These are phyloP conservation scores for Xerocomus brunneocitrinus DNA, from an alignment of 768 basidiomycete species.

Conservation along the genomic window DNA sequence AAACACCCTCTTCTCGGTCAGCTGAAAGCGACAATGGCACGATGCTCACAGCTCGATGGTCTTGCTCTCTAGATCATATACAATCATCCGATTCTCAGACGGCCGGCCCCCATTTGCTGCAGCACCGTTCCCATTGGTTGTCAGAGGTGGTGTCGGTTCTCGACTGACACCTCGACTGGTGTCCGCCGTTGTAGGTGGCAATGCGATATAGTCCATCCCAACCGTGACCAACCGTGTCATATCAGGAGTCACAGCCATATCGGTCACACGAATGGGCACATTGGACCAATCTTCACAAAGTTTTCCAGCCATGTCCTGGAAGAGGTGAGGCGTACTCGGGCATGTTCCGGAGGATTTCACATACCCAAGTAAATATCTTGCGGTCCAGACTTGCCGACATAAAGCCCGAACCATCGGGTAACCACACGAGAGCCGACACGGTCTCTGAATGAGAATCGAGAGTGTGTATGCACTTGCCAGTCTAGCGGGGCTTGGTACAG, in stretches of 20 bases:
- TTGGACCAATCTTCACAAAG: constrained; percentile 64
- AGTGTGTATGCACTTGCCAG: constrained; percentile 63
- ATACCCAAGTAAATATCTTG: constrained; percentile 79
- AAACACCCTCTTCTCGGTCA: constrained; percentile 8
- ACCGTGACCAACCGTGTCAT: constrained; percentile 79
- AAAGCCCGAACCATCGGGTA: constrained; percentile 86
- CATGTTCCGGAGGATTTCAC: constrained; percentile 18
- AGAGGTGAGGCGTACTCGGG: constrained; percentile 8
- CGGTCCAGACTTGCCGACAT: constrained; percentile 86
- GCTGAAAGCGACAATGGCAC: constrained; percentile 5
- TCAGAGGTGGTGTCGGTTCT: constrained; percentile 33
- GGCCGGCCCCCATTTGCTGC: constrained; percentile 33
- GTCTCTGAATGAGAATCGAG: constrained; percentile 74
- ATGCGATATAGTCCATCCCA: constrained; percentile 52
- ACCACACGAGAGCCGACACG: constrained; percentile 83
- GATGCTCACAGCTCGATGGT: constrained; percentile 60
- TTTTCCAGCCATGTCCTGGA: constrained; percentile 72
- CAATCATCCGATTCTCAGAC: constrained; percentile 61
- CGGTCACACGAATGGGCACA: constrained; percentile 75
- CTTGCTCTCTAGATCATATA: constrained; percentile 72
- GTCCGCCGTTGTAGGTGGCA: constrained; percentile 15
- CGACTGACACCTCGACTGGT: constrained; percentile 29
- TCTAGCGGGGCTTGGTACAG: constrained; percentile 41
- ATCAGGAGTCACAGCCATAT: constrained; percentile 85
- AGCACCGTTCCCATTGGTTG: constrained; percentile 31